Base-by-base conservation (phyloP, 2,329 filamentous ascomycete species). In the Hymenotorrendiella dingleyae region DNA sequence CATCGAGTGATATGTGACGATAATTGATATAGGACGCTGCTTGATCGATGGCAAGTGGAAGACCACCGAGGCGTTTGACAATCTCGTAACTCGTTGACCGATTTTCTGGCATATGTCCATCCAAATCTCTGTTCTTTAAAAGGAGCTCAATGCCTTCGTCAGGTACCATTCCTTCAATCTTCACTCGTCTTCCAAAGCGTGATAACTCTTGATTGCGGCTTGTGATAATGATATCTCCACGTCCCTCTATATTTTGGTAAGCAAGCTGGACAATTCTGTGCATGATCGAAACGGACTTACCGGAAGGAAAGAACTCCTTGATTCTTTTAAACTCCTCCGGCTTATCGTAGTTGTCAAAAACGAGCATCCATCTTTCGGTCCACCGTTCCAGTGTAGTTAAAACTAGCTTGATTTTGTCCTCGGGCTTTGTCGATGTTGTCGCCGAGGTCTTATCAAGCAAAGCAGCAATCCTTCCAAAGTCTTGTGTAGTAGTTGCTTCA, bases 321-420 rank as follows among this genome's bases (percentile, higher is more conserved):
- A 12, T 39, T 12, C 24, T 12, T 6, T 36, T 17, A 10, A 36
- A 36, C 14, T 6, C 4, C 37, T 40, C 21, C 8, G 37, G 42
- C n/a, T 19, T 49, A 48, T 64, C 59, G 30, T 63, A 52, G 42
- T 64, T 63, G 49, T 64, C 61, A 19, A 61, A 51, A 21, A 64
- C 45, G 22, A 65, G 45, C 7, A 65, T 48, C 62, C 58, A 64
- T 22, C 54, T 24, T 20, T 16, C 36, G 42, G 63, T 62, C 40
- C 30, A 36, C 10, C 16, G 11, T 20, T 42, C 30, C 23, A 42
- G 28, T 23, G 22, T 27, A 20, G 14, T 16, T 10, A 36, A 22
- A 3, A 36, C n/a, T 24, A 16, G 12, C 26, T 36, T 16, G 20
- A 36, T 27, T 22, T 26, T 36, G 14, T 36, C 21, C 9, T 36